Evolutionary conservation across 2,329 filamentous ascomycete species (phyloP).

Genomic region (Calonectria multiphialidica): DNA sequence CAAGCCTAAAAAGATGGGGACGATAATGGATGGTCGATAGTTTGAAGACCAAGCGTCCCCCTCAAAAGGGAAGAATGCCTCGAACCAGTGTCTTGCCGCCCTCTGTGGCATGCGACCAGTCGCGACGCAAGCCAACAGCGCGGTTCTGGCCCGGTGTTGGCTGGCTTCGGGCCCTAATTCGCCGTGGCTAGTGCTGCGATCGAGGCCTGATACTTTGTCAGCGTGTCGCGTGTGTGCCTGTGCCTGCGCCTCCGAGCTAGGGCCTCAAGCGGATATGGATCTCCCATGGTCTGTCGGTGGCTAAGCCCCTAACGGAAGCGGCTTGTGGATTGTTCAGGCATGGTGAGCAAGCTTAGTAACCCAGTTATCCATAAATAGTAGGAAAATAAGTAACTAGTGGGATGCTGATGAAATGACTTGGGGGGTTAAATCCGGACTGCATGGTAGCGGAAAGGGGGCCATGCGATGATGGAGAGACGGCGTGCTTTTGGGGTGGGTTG

Average conservation of each 20-base stretch:
- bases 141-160: background rate
- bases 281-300: background rate
- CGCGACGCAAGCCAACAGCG: background rate
- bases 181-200: background rate
- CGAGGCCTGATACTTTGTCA: conserved; percentile 3
- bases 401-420: background rate
- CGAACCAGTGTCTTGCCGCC: background rate
- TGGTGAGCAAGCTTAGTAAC: background rate
- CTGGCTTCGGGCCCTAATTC: background rate
- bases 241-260: conserved; percentile 4
- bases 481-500: background rate
- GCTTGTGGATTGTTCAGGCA: background rate
- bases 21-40: background rate
- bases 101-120: background rate
- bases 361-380: conserved; percentile 4
- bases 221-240: background rate
- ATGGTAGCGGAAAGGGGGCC: background rate
- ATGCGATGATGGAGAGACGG: background rate
- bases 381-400: background rate
- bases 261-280: background rate
- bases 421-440: background rate
- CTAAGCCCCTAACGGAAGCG: background rate
- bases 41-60: background rate
- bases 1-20: background rate
- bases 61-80: background rate